Percentiles rank a stretch among this genome's conserved stretches.
These are phyloP conservation scores for Pichia sp. DNA, from an alignment of 1,139 yeast species.

Conservation along the genomic window DNA sequence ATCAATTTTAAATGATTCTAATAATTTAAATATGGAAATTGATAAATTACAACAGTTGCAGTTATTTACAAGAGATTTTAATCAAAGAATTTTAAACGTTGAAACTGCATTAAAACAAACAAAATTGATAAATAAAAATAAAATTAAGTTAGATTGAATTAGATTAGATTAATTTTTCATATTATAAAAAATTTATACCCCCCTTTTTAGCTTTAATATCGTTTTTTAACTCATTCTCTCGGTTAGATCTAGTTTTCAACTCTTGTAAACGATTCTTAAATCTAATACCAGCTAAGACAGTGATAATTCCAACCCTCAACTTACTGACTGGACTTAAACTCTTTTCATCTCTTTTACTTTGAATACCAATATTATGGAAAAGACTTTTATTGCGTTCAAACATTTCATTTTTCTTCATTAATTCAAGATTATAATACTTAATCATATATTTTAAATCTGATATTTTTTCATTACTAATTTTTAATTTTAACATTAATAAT, in stretches of 20 bases:
- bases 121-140: not conserved
- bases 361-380: conserved; percentile 5
- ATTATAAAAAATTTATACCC: not conserved
- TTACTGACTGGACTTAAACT: conserved; percentile 17
- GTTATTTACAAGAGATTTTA: conserved; percentile 40
- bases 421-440: conserved; percentile 40
- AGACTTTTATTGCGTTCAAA: conserved; percentile 10
- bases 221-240: conserved; percentile 12
- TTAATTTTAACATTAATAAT: conserved; percentile 21
- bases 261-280: conserved; percentile 33
- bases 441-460: conserved; percentile 50
- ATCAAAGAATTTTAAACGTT: conserved; percentile 29
- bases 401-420: conserved; percentile 26
- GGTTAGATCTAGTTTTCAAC: conserved; percentile 14
- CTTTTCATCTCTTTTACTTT: not conserved
- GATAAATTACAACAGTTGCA: conserved; percentile 62
- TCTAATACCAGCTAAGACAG: conserved; percentile 53
- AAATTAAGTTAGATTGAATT: not conserved
- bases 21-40: conserved; percentile 54
- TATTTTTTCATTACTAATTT: conserved; percentile 29
- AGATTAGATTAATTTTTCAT: not conserved
- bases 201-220: conserved; percentile 6
- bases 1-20: conserved; percentile 42
- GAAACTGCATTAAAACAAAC: conserved; percentile 16
- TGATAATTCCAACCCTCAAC: conserved; percentile 39